Evolutionary conservation across 1,139 yeast species (phyloP), one percentile per base, ranked within the genome.

Genomic region (Sugiyamaella grinbergsii): DNA sequence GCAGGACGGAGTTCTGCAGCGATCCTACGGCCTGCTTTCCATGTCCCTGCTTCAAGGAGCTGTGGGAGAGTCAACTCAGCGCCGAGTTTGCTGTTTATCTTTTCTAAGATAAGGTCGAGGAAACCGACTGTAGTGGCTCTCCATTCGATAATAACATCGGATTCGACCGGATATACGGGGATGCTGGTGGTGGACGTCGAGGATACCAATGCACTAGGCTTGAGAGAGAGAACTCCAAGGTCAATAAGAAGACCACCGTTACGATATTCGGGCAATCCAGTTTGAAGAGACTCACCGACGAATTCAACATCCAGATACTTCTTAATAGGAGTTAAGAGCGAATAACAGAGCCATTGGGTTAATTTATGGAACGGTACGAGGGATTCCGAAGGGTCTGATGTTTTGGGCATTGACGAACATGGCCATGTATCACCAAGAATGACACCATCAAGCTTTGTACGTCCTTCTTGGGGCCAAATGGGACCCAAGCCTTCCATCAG

Each of bases 141-240:
- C 85, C 85, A 81, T 59, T 81, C 85, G n/a, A 81, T 81, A 52
- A 81, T 79, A 19, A 73, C 77, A 48, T 81, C 84, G 55, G 79
- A 79, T 29, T 71, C 74, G 1, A 83, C 81, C 0, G 65, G 64
- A 55, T 73, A 81, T 4, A 76, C 65, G 26, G 85, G 84, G n/a
- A 79, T 13, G 42, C 29, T 23, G 28, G 23, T 26, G 26, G 26
- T 11, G 19, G 28, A 24, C 15, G 11, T 13, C 22, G 42, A 19
- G 10, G 32, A 37, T 38, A 16, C 32, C 29, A 47, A 18, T 5
- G 39, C 51, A 10, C 20, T 10, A 1, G 71, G 69, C 58, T 79
- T 80, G 44, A 81, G 65, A 2, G 66, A 58, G 39, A 81, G 63
- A 1, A 80, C 74, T 6, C 75, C 79, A 40, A 78, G 68, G 62